A percentile compares a stretch with the other conserved stretches of the same genome.
These are phyloP conservation scores for Colletotrichum sidae DNA, from an alignment of 2,329 filamentous ascomycete genomes.

Conservation along the genomic window DNA sequence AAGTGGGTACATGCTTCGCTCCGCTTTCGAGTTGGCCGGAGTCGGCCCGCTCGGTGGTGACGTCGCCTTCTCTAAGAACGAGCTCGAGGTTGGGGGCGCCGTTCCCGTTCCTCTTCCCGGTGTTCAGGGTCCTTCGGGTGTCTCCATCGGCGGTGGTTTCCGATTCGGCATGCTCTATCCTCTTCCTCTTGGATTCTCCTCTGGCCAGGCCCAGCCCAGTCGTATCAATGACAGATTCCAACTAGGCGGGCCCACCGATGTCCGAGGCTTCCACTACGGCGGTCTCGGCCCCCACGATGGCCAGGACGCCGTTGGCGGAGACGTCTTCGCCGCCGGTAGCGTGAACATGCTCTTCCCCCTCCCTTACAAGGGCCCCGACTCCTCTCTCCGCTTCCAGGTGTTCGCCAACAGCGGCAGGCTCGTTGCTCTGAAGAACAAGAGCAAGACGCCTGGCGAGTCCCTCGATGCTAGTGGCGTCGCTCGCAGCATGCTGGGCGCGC, in stretches of 20 bases:
- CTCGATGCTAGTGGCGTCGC: conserved; percentile 60
- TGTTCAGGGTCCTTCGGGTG: conserved; percentile 75
- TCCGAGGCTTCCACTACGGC: conserved; percentile 91
- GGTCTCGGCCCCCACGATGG: conserved; percentile 92
- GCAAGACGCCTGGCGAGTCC: conserved; percentile 54
- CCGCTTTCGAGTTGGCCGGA: conserved; percentile 86
- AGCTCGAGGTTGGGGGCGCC: conserved; percentile 83
- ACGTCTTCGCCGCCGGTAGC: conserved; percentile 90
- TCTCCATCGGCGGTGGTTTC: conserved; percentile 86
- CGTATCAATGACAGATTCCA: conserved; percentile 95
- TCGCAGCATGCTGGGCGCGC: conserved; percentile 67
- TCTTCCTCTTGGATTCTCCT: conserved; percentile 71
- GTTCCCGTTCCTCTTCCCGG: conserved; percentile 79
- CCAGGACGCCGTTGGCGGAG: conserved; percentile 86
- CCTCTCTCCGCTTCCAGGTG: conserved; percentile 85
- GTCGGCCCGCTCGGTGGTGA: conserved; percentile 85
- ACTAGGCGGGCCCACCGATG: conserved; percentile 92
- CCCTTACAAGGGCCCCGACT: conserved; percentile 83
- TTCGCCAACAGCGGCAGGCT: conserved; percentile 93
- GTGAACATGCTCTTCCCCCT: conserved; percentile 88
- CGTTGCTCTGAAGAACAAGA: conserved; percentile 76
- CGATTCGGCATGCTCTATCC: conserved; percentile 87
- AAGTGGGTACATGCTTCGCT: conserved; percentile 83
- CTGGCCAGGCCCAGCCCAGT: conserved; percentile 71
- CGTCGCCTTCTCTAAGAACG: conserved; percentile 93